phyloP scores from a whole-genome alignment of 2,329 filamentous ascomycete species.

The Nemania sp. region DNA sequence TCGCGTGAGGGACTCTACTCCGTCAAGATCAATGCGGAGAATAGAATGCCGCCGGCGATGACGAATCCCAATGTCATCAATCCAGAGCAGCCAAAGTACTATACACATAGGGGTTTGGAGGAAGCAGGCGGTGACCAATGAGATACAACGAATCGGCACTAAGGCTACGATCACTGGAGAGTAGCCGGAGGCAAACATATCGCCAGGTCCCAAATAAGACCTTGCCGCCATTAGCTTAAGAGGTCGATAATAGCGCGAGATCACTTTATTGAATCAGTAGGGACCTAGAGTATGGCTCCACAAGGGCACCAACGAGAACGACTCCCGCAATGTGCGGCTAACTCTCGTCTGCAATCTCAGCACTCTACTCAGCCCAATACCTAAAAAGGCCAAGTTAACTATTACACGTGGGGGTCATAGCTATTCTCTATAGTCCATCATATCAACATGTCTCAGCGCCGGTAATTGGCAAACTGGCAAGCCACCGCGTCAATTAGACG shows the following conservation, averaged over 20 bases:
- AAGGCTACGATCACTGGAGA: background rate
- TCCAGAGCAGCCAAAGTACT: background rate
- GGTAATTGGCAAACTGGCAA: constrained; percentile 1
- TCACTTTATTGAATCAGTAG: background rate
- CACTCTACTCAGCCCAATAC: background rate
- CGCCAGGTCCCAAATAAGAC: background rate
- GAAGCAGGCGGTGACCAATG: background rate
- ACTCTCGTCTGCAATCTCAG: constrained; percentile 5
- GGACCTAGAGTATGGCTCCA: background rate
- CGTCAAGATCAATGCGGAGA: constrained; percentile 11
- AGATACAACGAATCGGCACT: background rate
- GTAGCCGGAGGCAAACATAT: background rate
- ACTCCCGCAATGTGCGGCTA: background rate
- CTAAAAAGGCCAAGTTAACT: background rate
- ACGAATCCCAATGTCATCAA: background rate
- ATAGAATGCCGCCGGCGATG: background rate
- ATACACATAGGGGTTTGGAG: background rate
- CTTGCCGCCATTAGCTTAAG: constrained; percentile 20
- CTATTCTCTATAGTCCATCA: constrained; percentile 1
- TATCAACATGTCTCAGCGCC: background rate
- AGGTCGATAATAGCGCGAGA: background rate
- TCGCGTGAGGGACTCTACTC: background rate
- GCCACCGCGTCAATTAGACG: constrained; percentile 4
- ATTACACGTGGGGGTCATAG: constrained; percentile 23
- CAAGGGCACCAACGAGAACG: background rate